These are phyloP conservation scores for Lactarius evosmus DNA, from an alignment of 768 basidiomycete genomes.

Conservation along the genomic window DNA sequence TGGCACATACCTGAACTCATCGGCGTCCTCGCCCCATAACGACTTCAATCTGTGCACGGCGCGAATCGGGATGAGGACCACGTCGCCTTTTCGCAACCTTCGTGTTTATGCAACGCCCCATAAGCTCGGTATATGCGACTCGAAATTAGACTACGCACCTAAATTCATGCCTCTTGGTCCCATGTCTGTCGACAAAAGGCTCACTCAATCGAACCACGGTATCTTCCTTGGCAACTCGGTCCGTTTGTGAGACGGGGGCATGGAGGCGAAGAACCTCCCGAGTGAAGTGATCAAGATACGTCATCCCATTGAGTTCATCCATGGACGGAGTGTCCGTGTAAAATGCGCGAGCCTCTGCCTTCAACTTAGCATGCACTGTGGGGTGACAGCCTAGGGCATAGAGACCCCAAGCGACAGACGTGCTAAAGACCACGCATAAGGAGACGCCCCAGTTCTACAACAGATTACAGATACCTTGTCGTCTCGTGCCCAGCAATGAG, in stretches of 20 bases:
- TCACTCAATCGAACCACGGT: slow-evolving; percentile 21
- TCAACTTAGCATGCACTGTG: slow-evolving; percentile 51
- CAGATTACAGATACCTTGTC: slow-evolving; percentile 39
- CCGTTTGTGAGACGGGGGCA: slow-evolving; percentile 23
- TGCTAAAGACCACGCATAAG: slow-evolving; percentile 25
- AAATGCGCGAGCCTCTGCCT: slow-evolving; percentile 53
- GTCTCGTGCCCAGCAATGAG: slow-evolving; percentile 60
- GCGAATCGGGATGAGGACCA: slow-evolving; percentile 21
- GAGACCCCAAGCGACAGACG: slow-evolving; percentile 56
- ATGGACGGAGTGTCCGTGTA: slow-evolving; percentile 58
- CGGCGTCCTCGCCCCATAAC: slow-evolving; percentile 28
- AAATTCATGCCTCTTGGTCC: slow-evolving; percentile 22
- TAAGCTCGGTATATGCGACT: neutral
- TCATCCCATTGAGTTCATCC: slow-evolving; percentile 63
- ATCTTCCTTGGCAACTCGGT: slow-evolving; percentile 24
- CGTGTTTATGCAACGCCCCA: neutral
- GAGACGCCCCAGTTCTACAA: neutral
- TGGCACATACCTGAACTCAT: slow-evolving; percentile 30
- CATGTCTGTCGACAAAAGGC: slow-evolving; percentile 28
- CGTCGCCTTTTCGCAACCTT: slow-evolving; percentile 21
- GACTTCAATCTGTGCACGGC: slow-evolving; percentile 20
- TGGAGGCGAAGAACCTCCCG: slow-evolving; percentile 24
- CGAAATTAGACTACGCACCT: slow-evolving; percentile 12
- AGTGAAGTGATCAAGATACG: slow-evolving; percentile 50
- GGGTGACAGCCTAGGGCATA: slow-evolving; percentile 50